phyloP scores from a whole-genome alignment of 202 grass and related monocot genomes.

The Brachypodium distachyon region DNA sequence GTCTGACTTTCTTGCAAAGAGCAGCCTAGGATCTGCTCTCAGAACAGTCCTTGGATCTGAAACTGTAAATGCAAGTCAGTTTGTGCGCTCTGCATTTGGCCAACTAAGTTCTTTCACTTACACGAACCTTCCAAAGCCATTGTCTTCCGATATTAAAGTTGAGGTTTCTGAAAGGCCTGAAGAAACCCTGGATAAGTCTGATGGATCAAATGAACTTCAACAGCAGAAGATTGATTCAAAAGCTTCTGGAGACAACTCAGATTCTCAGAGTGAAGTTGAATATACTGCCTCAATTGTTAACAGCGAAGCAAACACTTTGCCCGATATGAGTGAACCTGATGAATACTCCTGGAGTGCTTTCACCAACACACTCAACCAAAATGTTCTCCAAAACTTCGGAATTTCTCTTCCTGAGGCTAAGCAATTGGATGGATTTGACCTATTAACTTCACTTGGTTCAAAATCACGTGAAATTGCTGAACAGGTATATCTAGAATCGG shows the following conservation, averaged over 20 bases:
- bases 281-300: conserved; percentile 12
- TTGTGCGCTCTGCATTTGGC: conserved; percentile 85
- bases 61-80: conserved; percentile 83
- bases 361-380: conserved; percentile 50
- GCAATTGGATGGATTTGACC: conserved; percentile 61
- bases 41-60: conserved; percentile 75
- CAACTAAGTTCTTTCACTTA: conserved; percentile 67
- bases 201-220: conserved; percentile 26
- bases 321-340: conserved; percentile 40
- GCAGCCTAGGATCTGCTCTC: conserved; percentile 61
- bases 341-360: conserved; percentile 86
- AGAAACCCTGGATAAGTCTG: conserved; percentile 11
- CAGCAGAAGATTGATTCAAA: conserved; percentile 28
- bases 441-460: conserved; percentile 51
- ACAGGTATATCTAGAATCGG: conserved; percentile 69
- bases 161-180: conserved; percentile 36
- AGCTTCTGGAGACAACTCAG: conserved; percentile 11
- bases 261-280: conserved; percentile 20
- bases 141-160: conserved; percentile 28
- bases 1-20: conserved; percentile 76
- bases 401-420: conserved; percentile 86
- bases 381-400: conserved; percentile 62
- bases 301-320: conserved; percentile 15
- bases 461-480: conserved; percentile 66
- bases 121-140: conserved; percentile 48